A percentile compares a stretch with the other conserved stretches of the same genome.
phyloP scores from a whole-genome alignment of 495 filamentous ascomycete genomes.

The Aspergillus conjunctus region DNA sequence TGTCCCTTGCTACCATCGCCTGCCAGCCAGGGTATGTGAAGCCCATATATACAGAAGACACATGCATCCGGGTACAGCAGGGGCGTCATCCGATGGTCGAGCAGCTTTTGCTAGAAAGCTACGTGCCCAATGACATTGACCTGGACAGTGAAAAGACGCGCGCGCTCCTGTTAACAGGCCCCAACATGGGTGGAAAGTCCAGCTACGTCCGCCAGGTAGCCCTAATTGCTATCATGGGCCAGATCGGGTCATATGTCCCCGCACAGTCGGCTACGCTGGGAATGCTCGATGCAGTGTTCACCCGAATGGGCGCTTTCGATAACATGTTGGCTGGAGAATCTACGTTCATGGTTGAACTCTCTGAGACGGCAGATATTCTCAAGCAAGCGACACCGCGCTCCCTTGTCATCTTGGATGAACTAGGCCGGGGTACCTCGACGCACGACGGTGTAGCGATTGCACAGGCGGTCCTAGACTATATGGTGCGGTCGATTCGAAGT shows the following conservation, averaged over 20 bases:
- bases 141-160: conserved; percentile 64
- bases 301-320: conserved; percentile 95
- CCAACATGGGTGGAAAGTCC: conserved; percentile 98
- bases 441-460: conserved; percentile 97
- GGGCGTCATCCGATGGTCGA: conserved; percentile 98
- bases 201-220: conserved; percentile 92
- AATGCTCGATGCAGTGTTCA: conserved; percentile 88
- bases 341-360: conserved; percentile 98
- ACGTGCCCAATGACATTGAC: conserved; percentile 87
- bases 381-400: conserved; percentile 79
- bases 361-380: conserved; percentile 87
- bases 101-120: conserved; percentile 79
- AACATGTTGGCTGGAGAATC: conserved; percentile 94
- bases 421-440: conserved; percentile 89
- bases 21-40: conserved; percentile 87
- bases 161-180: conserved; percentile 88
- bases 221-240: conserved; percentile 89
- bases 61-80: conserved; percentile 68
- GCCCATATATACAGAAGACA: conserved; percentile 72
- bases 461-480: conserved; percentile 81
- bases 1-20: conserved; percentile 83
- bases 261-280: conserved; percentile 73
- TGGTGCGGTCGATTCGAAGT: conserved; percentile 72
- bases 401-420: conserved; percentile 91
- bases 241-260: conserved; percentile 93